Conservation (phyloP, 2,329 filamentous ascomycete genomes). For the Onygenales sp. region DNA sequence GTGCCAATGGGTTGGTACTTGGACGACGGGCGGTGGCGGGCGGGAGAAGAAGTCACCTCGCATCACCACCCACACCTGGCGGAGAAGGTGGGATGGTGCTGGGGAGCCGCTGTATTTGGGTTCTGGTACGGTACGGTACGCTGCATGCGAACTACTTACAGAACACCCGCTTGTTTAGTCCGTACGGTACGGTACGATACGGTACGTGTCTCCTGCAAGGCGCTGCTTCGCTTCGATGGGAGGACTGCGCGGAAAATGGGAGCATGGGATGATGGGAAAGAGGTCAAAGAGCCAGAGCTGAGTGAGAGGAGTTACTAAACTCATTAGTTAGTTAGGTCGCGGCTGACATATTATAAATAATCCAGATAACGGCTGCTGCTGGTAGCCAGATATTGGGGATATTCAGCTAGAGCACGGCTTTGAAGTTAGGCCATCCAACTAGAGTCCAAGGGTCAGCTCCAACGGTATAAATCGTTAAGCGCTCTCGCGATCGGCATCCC, state of each 20-base stretch:
- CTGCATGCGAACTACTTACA: background rate
- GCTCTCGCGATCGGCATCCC: too few species aligned
- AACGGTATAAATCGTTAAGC: too few species aligned
- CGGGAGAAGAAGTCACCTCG: background rate
- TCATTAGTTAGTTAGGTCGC: too few species aligned
- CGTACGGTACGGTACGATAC: background rate
- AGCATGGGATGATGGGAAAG: too few species aligned
- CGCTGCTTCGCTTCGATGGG: background rate
- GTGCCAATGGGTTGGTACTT: slow-evolving; percentile 1
- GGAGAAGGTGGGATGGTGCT: background rate
- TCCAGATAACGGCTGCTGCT: too few species aligned
- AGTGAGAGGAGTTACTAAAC: too few species aligned
- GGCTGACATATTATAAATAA: too few species aligned
- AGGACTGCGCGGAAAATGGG: background rate
- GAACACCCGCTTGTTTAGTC: background rate
- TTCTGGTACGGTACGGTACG: background rate
- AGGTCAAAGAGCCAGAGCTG: background rate
- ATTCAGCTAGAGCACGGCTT: too few species aligned
- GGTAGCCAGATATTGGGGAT: too few species aligned
- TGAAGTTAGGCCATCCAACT: too few species aligned
- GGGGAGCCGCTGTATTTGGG: background rate
- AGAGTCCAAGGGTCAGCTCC: too few species aligned
- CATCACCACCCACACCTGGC: background rate
- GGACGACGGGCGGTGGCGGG: slow-evolving; percentile 1
- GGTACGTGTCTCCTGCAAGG: background rate